phyloP scores from a whole-genome alignment of 2,329 filamentous ascomycete species.

The Chrysoporthe puriensis region DNA sequence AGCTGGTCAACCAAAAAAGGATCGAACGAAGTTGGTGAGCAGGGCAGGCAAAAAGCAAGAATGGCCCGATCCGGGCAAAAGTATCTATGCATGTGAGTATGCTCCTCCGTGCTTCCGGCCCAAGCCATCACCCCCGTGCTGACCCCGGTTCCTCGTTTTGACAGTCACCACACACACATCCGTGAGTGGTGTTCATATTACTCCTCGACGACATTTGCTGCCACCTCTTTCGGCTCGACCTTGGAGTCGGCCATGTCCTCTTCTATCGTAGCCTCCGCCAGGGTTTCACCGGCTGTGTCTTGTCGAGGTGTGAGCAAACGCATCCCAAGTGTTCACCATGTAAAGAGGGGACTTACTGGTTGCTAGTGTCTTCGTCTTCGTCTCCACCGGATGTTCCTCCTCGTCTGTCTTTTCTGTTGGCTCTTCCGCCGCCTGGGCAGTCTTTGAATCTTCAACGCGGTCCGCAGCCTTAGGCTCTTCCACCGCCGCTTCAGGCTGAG shows the following conservation, averaged over 20 bases:
- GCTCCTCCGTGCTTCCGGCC: not conserved
- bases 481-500: slow-evolving; percentile 6
- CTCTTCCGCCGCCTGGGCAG: slow-evolving; percentile 24
- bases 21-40: slow-evolving; percentile 8
- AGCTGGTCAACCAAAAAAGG: not conserved
- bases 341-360: slow-evolving; percentile 27
- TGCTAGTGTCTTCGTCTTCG: slow-evolving; percentile 28
- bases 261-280: slow-evolving; percentile 45
- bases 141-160: slow-evolving; percentile 6
- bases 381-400: slow-evolving; percentile 20
- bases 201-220: slow-evolving; percentile 29
- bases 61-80: not conserved
- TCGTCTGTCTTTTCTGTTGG: slow-evolving; percentile 24
- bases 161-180: not conserved
- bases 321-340: slow-evolving; percentile 25
- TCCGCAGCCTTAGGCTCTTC: slow-evolving; percentile 18
- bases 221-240: slow-evolving; percentile 42
- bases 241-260: slow-evolving; percentile 39
- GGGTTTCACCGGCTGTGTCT: slow-evolving; percentile 48
- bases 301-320: slow-evolving; percentile 35
- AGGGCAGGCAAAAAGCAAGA: not conserved
- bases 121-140: not conserved
- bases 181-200: slow-evolving; percentile 3
- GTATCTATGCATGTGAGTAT: slow-evolving; percentile 4
- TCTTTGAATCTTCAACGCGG: slow-evolving; percentile 29